Base-by-base conservation (phyloP, 345 rosid species). In the Citropsis articulata region DNA sequence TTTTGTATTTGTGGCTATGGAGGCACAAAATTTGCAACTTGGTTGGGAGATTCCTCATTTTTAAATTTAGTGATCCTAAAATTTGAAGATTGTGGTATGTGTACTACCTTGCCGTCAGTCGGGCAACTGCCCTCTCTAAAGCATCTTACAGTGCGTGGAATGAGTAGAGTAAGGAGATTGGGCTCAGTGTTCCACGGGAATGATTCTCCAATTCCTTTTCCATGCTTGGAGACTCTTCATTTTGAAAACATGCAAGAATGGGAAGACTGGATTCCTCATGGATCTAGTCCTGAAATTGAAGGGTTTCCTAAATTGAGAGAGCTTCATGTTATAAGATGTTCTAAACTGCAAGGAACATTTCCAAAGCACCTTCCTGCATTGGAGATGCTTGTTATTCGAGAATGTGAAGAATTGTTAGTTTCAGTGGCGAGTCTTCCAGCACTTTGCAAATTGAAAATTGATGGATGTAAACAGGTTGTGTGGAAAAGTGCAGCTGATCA, bases 241-340 rank as follows among this genome's bases (percentile, higher is more conserved):
- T 84, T 86, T 75, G 25, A 70, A n/a, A 33, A 14, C 18, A 61
- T 84, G 84, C 35, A 8, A 16, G 76, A 75, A 78, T 84, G 86
- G 89, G 77, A 78, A 48, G 77, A 60, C 24, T 84, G 89, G 86
- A 42, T 28, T 70, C 21, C 80, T 27, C 74, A 61, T 2, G 68
- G 56, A 78, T 61, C 9, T 1, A 0, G 19, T 40, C 22, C 21
- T 2, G 42, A 12, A 9, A 12, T 38, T 38, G 79, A 76, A 28
- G 72, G 48, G 21, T 84, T 87, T 66, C 83, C 87, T 42, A 24
- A 78, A 33, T 82, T 83, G 40, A 77, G 62, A 21, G 62, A 81
- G 60, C 85, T 87, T 67, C n/a, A 35, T 5, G 75, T 87, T 75
- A 9, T 45, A 38, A 36, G 22, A 31, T 87, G 87, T 71, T 77